phyloP scores from a whole-genome alignment of 345 rosid species.

The Dipteronia sinensis region DNA sequence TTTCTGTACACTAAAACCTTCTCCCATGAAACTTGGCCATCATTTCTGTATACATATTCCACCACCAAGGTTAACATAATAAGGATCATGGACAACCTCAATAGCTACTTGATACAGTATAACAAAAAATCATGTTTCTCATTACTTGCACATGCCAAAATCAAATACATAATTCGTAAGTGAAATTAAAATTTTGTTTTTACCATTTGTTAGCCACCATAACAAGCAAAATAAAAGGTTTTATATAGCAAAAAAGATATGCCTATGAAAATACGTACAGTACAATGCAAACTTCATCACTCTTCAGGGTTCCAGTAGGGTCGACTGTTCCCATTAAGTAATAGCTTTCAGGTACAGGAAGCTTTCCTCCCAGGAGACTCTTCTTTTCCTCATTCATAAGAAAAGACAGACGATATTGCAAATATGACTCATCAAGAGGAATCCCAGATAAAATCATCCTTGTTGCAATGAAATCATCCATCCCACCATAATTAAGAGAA shows the following conservation, averaged over 20 bases:
- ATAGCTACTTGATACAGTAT: neutral
- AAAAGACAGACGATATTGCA: constrained; percentile 44
- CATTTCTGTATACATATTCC: constrained; percentile 40
- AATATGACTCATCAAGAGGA: constrained; percentile 64
- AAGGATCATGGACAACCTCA: neutral
- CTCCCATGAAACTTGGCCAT: constrained; percentile 72
- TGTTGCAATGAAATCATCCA: constrained; percentile 47
- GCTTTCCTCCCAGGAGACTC: constrained; percentile 55
- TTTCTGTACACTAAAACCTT: constrained; percentile 73
- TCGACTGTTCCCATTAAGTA: constrained; percentile 89
- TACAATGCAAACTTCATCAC: constrained; percentile 77
- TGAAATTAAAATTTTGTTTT: neutral
- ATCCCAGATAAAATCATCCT: constrained; percentile 72
- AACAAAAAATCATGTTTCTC: neutral
- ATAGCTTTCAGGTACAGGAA: constrained; percentile 65
- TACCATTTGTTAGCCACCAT: neutral
- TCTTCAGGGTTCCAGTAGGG: constrained; percentile 65
- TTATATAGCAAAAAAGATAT: neutral
- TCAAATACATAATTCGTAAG: neutral
- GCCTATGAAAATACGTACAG: constrained; percentile 45
- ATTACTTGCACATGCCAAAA: neutral
- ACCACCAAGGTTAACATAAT: constrained; percentile 3
- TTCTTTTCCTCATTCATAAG: constrained; percentile 50
- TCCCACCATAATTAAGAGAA: constrained; percentile 45
- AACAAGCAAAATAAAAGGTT: neutral